Percentiles rank a stretch among this genome's conserved stretches.
Evolutionary conservation across 441 rosid genomes (phyloP).

Genomic region (Melastoma candidum): DNA sequence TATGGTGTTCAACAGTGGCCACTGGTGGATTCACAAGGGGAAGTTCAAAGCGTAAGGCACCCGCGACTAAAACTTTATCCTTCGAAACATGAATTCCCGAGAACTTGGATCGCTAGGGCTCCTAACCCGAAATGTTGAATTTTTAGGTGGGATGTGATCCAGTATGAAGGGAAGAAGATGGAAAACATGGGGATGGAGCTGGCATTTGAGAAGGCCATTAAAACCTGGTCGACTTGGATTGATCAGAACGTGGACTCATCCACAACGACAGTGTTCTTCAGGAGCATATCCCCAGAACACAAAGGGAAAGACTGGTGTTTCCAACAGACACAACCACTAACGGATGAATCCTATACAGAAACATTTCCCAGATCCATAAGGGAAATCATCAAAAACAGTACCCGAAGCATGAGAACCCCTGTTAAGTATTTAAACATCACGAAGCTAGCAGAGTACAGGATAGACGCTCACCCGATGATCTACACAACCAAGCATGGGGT

Average conservation of each 20-base stretch:
- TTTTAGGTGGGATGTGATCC: background rate
- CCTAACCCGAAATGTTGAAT: too few species aligned
- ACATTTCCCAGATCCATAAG: slow-evolving; percentile 17
- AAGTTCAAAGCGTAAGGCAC: slow-evolving; percentile 20
- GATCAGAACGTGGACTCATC: slow-evolving; percentile 15
- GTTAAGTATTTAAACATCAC: slow-evolving; percentile 28
- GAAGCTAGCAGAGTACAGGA: slow-evolving; percentile 22
- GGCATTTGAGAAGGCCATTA: slow-evolving; percentile 25
- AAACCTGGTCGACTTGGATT: slow-evolving; percentile 29
- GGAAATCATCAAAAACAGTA: slow-evolving; percentile 20
- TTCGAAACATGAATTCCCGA: too few species aligned
- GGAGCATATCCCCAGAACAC: slow-evolving; percentile 31
- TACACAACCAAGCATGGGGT: slow-evolving; percentile 19
- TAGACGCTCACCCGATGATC: slow-evolving; percentile 30
- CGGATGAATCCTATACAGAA: slow-evolving; percentile 12
- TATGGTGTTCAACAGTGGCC: slow-evolving; percentile 37
- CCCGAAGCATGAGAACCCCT: slow-evolving; percentile 17
- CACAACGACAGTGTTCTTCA: slow-evolving; percentile 24
- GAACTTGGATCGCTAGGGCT: too few species aligned
- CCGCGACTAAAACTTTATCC: too few species aligned
- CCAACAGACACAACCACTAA: slow-evolving; percentile 20
- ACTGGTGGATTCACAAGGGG: slow-evolving; percentile 29
- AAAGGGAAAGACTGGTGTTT: slow-evolving; percentile 22
- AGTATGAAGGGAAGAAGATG: slow-evolving; percentile 18
- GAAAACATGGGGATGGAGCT: slow-evolving; percentile 23